A percentile compares a stretch with the other conserved stretches of the same genome.
These are phyloP conservation scores for Xylaria venustula DNA, from an alignment of 495 filamentous ascomycete genomes.

Conservation along the genomic window DNA sequence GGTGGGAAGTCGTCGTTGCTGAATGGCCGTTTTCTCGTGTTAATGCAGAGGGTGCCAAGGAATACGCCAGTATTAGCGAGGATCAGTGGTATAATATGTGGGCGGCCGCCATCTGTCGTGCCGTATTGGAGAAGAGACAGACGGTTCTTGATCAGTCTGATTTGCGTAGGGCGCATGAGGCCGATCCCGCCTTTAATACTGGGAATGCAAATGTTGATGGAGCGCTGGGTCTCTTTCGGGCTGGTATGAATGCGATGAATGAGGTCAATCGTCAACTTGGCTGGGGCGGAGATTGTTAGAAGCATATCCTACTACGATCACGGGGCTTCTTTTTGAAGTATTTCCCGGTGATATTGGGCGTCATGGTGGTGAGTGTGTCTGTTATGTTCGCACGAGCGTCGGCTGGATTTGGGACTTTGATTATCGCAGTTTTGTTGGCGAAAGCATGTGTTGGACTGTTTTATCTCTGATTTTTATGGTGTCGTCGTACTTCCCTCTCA, in stretches of 20 bases:
- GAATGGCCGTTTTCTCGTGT: slow-evolving; percentile 51
- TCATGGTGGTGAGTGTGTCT: background rate
- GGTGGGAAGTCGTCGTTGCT: slow-evolving; percentile 56
- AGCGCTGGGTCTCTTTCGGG: slow-evolving; percentile 31
- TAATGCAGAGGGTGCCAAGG: slow-evolving; percentile 23
- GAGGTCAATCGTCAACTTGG: slow-evolving; percentile 47
- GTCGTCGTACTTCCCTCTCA: background rate
- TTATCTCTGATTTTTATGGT: background rate
- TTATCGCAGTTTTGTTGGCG: background rate
- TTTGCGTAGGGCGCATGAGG: slow-evolving; percentile 35
- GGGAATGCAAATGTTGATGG: slow-evolving; percentile 27
- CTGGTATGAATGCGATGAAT: slow-evolving; percentile 41
- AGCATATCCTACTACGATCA: background rate
- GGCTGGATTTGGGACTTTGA: background rate
- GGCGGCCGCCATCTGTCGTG: slow-evolving; percentile 40
- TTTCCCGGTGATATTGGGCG: background rate
- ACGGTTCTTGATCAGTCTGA: slow-evolving; percentile 39
- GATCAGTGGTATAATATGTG: slow-evolving; percentile 49
- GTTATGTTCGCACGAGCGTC: background rate
- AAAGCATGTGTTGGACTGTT: background rate
- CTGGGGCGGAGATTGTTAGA: slow-evolving; percentile 39
- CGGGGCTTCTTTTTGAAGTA: background rate
- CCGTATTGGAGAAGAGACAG: slow-evolving; percentile 42
- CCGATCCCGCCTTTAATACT: slow-evolving; percentile 22
- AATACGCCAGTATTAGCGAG: slow-evolving; percentile 48